phyloP scores from a whole-genome alignment of 2,329 filamentous ascomycete genomes.

The Epichloe gansuensis region DNA sequence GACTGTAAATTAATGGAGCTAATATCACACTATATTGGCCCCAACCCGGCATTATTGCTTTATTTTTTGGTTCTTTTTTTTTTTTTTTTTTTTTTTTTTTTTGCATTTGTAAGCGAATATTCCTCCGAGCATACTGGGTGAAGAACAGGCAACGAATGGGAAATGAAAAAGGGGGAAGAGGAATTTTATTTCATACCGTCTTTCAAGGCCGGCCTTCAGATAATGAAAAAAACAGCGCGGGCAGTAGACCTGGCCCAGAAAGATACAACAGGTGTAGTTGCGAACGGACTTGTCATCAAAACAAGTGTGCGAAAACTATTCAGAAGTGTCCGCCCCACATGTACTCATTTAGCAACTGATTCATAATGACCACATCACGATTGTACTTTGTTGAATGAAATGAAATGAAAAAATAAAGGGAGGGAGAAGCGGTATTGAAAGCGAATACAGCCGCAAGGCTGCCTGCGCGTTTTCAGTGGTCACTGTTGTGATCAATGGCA shows the following conservation, averaged over 20 bases:
- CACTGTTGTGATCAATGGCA: no score
- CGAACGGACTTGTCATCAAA: not conserved
- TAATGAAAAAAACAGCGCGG: not conserved
- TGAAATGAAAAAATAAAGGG: no score
- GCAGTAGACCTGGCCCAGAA: not conserved
- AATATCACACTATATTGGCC: no score
- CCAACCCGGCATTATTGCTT: not conserved
- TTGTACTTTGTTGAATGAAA: no score
- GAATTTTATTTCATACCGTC: no score
- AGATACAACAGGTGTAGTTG: not conserved
- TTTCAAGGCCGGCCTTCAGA: no score
- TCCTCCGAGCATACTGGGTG: not conserved
- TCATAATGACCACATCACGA: no score
- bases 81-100: not conserved
- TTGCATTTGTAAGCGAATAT: not conserved
- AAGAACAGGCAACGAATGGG: not conserved
- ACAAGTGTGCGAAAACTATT: not conserved
- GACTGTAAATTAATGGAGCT: constrained; percentile 5
- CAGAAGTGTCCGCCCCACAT: not conserved
- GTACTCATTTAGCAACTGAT: no score
- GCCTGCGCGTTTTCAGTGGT: no score
- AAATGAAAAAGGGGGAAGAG: no score
- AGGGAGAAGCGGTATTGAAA: no score
- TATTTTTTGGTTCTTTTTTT: not conserved
- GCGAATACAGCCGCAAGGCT: no score